Evolutionary conservation across 176 grass and related monocot species (phyloP), one percentile per base, ranked within the genome.

Genomic region (Tillandsia leiboldiana): DNA sequence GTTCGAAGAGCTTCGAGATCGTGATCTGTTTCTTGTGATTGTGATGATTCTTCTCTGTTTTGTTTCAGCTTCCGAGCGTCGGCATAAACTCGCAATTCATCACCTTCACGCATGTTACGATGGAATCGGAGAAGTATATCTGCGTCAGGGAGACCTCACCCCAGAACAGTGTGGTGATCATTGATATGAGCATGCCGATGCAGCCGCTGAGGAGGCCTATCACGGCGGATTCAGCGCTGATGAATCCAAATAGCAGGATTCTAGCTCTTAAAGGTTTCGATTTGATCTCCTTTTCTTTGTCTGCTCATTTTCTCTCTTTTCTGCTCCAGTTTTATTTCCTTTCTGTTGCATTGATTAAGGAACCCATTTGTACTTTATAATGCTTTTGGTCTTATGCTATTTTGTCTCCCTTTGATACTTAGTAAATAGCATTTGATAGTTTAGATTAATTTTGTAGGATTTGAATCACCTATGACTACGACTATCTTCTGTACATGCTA

Each of bases 81-180:
- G 94, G 94, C 69, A 93, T 99, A 68, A 88, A 82, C 77, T 82
- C 87, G 70, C 89, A 99, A 80, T 99, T 99, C 82, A 84, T 99
- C 75, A 99, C 94, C 70, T 99, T 99, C 71, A 99, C 94, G 27
- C 94, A 99, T 14, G 94, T 99, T 50, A 99, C 94, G 26, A 99
- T 99, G 94, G 94, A 99, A 79, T 93, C 89, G 9, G 94, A 99
- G 24, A 99, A 90, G 72, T 99, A 99, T 82, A 88, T 99, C 77
- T 99, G 94, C 65, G 87, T 99, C 26, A 86, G 94, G 70, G 94
- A 99, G 82, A 99, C 94, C 20, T 90, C 94, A 1, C 94, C 94
- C n/a, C 94, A 99, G 77, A 99, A 99, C 75, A 99, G 94, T 68
- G 89, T 99, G 61, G 89, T 99, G 77, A 86, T 99, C 85, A 33